Conservation (phyloP, 2,329 filamentous ascomycete genomes). For the Aspergillus sp. region DNA sequence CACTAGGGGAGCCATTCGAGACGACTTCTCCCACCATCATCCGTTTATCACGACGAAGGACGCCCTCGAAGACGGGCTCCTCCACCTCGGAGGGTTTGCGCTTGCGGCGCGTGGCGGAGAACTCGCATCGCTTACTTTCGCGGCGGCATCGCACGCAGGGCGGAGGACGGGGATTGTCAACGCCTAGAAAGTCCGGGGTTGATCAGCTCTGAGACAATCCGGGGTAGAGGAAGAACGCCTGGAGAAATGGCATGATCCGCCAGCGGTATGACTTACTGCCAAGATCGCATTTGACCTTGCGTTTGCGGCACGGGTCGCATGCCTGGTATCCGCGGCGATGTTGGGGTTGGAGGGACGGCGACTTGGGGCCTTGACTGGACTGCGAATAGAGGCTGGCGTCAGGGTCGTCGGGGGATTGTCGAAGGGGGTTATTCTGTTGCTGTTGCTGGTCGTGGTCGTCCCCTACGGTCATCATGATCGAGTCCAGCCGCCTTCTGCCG, state of each 20-base stretch:
- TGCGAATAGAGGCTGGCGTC: slow-evolving; percentile 19
- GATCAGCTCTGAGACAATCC: slow-evolving; percentile 11
- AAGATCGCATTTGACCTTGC: slow-evolving; percentile 51
- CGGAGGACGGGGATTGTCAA: slow-evolving; percentile 91
- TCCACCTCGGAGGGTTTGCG: slow-evolving; percentile 64
- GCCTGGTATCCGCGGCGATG: slow-evolving; percentile 51
- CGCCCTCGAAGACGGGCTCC: slow-evolving; percentile 39
- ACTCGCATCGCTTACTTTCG: slow-evolving; percentile 96
- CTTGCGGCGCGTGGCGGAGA: slow-evolving; percentile 91
- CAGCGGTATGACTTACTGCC: slow-evolving; percentile 38
- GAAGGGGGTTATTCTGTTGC: neutral
- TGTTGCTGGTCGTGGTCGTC: slow-evolving; percentile 13
- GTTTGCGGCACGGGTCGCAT: slow-evolving; percentile 50
- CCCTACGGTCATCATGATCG: slow-evolving; percentile 20
- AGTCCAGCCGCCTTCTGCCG: slow-evolving; percentile 14
- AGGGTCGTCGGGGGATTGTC: neutral
- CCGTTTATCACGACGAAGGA: slow-evolving; percentile 46
- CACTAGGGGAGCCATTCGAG: slow-evolving; percentile 25
- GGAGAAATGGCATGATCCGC: slow-evolving; percentile 5
- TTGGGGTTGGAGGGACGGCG: slow-evolving; percentile 34
- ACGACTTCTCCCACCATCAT: slow-evolving; percentile 53
- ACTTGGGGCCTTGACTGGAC: slow-evolving; percentile 24
- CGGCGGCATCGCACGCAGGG: slow-evolving; percentile 91
- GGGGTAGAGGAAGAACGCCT: neutral
- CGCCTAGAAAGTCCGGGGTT: slow-evolving; percentile 41